Base-by-base conservation (phyloP, 345 rosid genomes). In the Erysimum cheiranthoides region DNA sequence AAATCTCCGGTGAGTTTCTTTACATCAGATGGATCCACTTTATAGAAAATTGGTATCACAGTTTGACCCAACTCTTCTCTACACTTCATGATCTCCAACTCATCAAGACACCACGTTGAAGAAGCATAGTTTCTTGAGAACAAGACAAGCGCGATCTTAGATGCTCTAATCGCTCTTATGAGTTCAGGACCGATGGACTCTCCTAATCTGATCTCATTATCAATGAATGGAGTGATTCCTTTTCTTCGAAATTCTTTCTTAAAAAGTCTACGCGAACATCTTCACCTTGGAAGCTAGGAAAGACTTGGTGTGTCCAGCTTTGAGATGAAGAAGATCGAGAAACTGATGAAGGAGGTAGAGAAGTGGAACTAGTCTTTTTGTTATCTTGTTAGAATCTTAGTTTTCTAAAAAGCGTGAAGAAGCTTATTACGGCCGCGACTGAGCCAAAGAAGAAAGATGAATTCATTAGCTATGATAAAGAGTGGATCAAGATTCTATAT, bases 231-330 rank as follows among this genome's bases (percentile, higher is more conserved):
- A 6, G 3, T 28, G 35, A 53, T 28, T 28, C 59, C 17, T 6
- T 28, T 53, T 53, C 59, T 53, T 28, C 3, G 8, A 13, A 53
- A 53, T 14, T 27, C 57, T n/a, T 27, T 27, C 5, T 28, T 17
- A 0, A 53, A 53, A 53, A 28, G 36, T 6, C 5, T 28, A 0
- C 6, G 0, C 17, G 17, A 1, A 53, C 59, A 53, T 53, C 59
- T 53, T 28, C 36, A 2, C 53, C 17, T 1, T 2, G 59, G 36
- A 28, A 53, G 10, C 36, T 53, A 2, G 17, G 10, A 28, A 53
- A 53, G 17, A 53, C 59, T 11, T 52, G 58, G 31, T 52, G 58
- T 52, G 34, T 52, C 58, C 58, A 52, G 9, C 6, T 52, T 12
- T 12, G 34, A 52, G 57, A 51, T 5, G 10, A 2, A 51, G 31